Percentiles rank a stretch among this genome's conserved stretches.
Conservation (phyloP, 2,329 filamentous ascomycete species). For the Aspergillus sp. region DNA sequence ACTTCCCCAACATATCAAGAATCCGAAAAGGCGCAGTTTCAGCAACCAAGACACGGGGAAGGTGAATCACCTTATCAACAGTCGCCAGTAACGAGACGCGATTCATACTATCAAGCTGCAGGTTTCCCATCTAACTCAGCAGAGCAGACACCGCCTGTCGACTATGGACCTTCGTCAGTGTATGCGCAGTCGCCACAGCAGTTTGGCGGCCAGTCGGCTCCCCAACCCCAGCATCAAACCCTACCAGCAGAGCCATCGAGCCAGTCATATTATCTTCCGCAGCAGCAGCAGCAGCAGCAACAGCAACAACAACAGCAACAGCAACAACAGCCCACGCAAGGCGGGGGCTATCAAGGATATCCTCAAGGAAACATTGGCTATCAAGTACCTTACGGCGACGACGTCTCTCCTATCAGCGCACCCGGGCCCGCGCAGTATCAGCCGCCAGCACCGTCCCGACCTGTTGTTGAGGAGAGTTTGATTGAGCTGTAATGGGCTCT, state of each 20-base stretch:
- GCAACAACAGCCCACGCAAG: slow-evolving; percentile 19
- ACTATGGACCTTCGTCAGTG: slow-evolving; percentile 23
- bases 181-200: slow-evolving; percentile 25
- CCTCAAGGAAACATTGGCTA: slow-evolving; percentile 17
- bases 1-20: slow-evolving; percentile 20
- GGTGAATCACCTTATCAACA: slow-evolving; percentile 25
- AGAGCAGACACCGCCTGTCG: slow-evolving; percentile 22
- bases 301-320: slow-evolving; percentile 9
- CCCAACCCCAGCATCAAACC: slow-evolving; percentile 23
- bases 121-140: slow-evolving; percentile 22
- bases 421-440: slow-evolving; percentile 25
- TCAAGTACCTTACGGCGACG: slow-evolving; percentile 23
- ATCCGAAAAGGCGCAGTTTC: slow-evolving; percentile 24
- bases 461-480: slow-evolving; percentile 36
- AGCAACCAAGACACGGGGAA: slow-evolving; percentile 25
- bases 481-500: slow-evolving; percentile 32
- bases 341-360: slow-evolving; percentile 18
- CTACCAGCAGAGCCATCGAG: slow-evolving; percentile 21
- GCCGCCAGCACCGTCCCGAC: slow-evolving; percentile 28
- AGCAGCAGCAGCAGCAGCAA: slow-evolving; percentile 22
- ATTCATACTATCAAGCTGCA: slow-evolving; percentile 31
- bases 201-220: slow-evolving; percentile 14
- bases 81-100: slow-evolving; percentile 27
- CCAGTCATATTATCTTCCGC: slow-evolving; percentile 29
- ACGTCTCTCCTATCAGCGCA: slow-evolving; percentile 25